A percentile compares a stretch with the other conserved stretches of the same genome.
Evolutionary conservation across 2,329 filamentous ascomycete genomes (phyloP).

Genomic region (Tolypocladium pustulatum): DNA sequence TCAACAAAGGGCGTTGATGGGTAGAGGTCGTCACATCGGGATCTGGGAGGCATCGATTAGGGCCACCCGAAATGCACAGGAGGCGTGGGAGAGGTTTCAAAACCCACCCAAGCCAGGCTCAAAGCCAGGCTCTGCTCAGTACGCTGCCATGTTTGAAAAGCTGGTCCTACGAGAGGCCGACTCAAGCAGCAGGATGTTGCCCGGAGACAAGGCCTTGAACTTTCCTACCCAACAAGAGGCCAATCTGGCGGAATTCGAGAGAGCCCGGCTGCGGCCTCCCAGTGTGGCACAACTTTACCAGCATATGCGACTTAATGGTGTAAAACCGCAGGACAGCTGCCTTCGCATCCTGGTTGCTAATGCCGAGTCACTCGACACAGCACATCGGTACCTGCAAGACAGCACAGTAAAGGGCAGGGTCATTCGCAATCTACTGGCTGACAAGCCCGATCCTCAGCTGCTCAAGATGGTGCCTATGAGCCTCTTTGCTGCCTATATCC

Average conservation of each 20-base stretch:
- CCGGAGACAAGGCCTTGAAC: conserved; percentile 51
- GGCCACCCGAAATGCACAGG: conserved; percentile 48
- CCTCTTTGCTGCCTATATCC: conserved; percentile 40
- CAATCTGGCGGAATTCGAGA: conserved; percentile 55
- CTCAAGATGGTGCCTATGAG: conserved; percentile 16
- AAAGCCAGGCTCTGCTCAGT: conserved; percentile 33
- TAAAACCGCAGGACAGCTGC: conserved; percentile 37
- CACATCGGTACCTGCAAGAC: conserved; percentile 38
- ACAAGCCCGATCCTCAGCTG: conserved; percentile 11
- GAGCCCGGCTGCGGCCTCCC: conserved; percentile 51
- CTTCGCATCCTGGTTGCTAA: conserved; percentile 46
- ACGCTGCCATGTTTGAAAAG: conserved; percentile 51
- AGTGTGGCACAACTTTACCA: conserved; percentile 46
- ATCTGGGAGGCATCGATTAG: conserved; percentile 46
- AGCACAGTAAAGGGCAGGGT: conserved; percentile 15
- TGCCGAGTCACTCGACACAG: conserved; percentile 35
- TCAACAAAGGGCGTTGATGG: conserved; percentile 27
- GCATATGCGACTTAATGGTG: conserved; percentile 40
- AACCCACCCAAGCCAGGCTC: conserved; percentile 21
- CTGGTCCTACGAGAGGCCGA: conserved; percentile 26
- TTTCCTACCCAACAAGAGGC: conserved; percentile 21
- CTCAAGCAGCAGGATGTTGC: conserved; percentile 23
- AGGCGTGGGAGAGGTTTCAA: conserved; percentile 47
- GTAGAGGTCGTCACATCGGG: conserved; percentile 8
- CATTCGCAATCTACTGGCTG: conserved; percentile 8